Evolutionary conservation across 306 rosid species (phyloP).

Genomic region (Glycyrrhiza uralensis): DNA sequence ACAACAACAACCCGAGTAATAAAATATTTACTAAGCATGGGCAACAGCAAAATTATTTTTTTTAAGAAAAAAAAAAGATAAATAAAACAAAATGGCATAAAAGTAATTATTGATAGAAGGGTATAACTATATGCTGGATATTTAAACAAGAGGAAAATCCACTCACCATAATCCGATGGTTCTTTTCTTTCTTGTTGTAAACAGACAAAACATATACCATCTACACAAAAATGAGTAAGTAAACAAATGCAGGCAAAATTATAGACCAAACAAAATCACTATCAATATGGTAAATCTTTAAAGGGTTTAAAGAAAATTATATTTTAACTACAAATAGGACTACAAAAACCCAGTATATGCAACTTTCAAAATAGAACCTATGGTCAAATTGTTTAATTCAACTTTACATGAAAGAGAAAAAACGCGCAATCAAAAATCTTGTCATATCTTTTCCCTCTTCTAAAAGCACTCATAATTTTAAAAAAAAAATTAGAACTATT

Average conservation of each 20-base stretch:
- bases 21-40: constrained; percentile 10
- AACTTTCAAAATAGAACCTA: constrained; percentile 7
- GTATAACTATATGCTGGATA: background rate
- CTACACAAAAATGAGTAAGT: constrained; percentile 47
- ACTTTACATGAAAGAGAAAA: constrained; percentile 13
- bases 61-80: background rate
- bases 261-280: constrained; percentile 12
- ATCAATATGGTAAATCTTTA: background rate
- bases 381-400: constrained; percentile 8
- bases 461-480: background rate
- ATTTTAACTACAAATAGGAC: background rate
- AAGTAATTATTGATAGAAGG: background rate
- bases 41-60: background rate
- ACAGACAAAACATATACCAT: constrained; percentile 96
- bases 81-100: background rate
- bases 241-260: constrained; percentile 14
- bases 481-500: background rate
- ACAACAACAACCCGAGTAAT: constrained; percentile 31
- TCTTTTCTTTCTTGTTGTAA: constrained; percentile 92
- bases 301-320: background rate
- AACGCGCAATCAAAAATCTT: background rate
- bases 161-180: constrained; percentile 89
- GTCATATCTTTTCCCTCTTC: background rate
- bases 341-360: constrained; percentile 10
- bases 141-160: constrained; percentile 17